Percentiles rank a stretch among this genome's conserved stretches.
phyloP scores from a whole-genome alignment of 176 grass and related monocot genomes.

The Aegilops tauschii region DNA sequence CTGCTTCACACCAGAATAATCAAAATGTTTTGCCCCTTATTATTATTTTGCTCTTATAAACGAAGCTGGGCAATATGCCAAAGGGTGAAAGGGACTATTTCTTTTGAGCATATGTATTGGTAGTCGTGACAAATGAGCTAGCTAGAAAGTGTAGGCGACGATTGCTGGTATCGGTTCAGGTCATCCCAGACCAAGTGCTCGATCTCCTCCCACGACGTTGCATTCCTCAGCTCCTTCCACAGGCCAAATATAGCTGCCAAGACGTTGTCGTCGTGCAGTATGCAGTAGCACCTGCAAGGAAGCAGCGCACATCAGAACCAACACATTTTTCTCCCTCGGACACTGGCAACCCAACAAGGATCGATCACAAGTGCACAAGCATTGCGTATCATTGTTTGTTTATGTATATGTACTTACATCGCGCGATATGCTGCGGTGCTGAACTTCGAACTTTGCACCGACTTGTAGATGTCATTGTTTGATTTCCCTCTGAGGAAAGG shows the following conservation, averaged over 20 bases:
- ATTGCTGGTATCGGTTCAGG: slow-evolving; percentile 65
- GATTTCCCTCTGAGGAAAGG: slow-evolving; percentile 54
- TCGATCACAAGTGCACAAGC: background rate
- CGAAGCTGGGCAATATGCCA: background rate
- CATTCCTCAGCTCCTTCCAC: slow-evolving; percentile 68
- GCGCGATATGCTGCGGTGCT: slow-evolving; percentile 66
- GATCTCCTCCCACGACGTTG: slow-evolving; percentile 68
- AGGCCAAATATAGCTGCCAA: slow-evolving; percentile 87
- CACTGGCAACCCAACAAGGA: background rate
- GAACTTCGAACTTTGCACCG: slow-evolving; percentile 51
- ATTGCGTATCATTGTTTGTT: background rate
- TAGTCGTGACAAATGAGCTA: background rate
- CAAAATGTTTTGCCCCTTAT: background rate
- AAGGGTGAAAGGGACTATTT: background rate
- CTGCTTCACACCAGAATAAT: no score
- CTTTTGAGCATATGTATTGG: background rate
- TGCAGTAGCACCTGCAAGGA: slow-evolving; percentile 78
- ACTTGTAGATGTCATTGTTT: slow-evolving; percentile 18
- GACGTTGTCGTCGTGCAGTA: slow-evolving; percentile 88
- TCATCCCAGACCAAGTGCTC: slow-evolving; percentile 76
- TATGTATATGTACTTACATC: slow-evolving; percentile 52
- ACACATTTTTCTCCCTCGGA: background rate
- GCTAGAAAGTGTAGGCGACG: background rate
- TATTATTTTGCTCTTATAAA: background rate
- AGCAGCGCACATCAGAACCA: background rate